Percentiles rank a stretch among this genome's conserved stretches.
Evolutionary conservation across 768 basidiomycete species (phyloP).

Genomic region (Ramaria sp.): DNA sequence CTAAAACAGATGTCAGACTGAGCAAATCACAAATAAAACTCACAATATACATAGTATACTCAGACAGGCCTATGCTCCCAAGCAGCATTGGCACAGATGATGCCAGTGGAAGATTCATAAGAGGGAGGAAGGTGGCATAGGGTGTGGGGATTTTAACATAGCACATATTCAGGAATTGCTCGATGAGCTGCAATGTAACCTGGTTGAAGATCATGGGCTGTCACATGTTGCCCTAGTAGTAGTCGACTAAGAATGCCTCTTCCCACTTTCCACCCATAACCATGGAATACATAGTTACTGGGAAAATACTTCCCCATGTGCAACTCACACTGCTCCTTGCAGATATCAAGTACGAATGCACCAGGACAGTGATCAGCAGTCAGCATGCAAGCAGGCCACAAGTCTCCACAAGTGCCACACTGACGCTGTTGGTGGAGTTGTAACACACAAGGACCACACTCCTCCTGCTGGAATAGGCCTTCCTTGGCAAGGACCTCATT

Average conservation of each 20-base stretch:
- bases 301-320: too few species aligned
- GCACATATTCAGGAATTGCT: conserved; percentile 12
- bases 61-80: too few species aligned
- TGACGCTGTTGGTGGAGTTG: conserved; percentile 28
- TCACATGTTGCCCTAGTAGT: conserved; percentile 31
- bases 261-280: conserved; percentile 19
- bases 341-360: conserved; percentile 31
- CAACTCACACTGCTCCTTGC: too few species aligned
- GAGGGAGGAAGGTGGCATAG: conserved; percentile 9
- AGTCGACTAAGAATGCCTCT: conserved; percentile 23
- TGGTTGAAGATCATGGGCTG: conserved; percentile 27
- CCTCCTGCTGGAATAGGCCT: conserved; percentile 8
- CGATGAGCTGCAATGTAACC: conserved; percentile 20
- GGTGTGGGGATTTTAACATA: conserved; percentile 11
- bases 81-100: too few species aligned
- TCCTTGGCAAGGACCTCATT: conserved; percentile 13
- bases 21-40: too few species aligned
- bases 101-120: too few species aligned
- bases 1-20: too few species aligned
- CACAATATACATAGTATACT: too few species aligned
- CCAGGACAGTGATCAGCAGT: conserved; percentile 26
- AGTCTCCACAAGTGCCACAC: conserved; percentile 22
- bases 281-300: too few species aligned
- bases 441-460: conserved; percentile 27
- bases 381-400: conserved; percentile 26